A percentile compares a stretch with the other conserved stretches of the same genome.
Evolutionary conservation across 805 yeast species (phyloP).

Genomic region (Ogataea sp.): DNA sequence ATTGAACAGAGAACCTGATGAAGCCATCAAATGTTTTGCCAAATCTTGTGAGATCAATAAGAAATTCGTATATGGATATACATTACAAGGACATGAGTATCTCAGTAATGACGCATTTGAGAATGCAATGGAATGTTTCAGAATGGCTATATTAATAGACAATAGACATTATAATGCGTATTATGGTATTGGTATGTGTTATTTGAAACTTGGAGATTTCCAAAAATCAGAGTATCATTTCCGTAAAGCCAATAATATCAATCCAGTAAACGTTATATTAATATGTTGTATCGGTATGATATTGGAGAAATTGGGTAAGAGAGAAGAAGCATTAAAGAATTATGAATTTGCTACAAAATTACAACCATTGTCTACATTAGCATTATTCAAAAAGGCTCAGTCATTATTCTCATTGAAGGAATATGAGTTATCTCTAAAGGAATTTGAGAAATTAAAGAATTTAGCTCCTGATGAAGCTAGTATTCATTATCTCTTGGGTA

Average conservation of each 20-base stretch:
- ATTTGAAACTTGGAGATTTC: slow-evolving; percentile 76
- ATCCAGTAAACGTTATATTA: slow-evolving; percentile 83
- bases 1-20: slow-evolving; percentile 74
- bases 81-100: slow-evolving; percentile 90
- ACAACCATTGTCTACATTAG: slow-evolving; percentile 80
- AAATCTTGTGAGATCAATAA: slow-evolving; percentile 59
- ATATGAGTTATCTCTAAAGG: slow-evolving; percentile 63
- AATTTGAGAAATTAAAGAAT: slow-evolving; percentile 62
- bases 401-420: slow-evolving; percentile 62
- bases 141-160: slow-evolving; percentile 70
- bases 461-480: slow-evolving; percentile 93
- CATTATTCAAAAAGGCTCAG: slow-evolving; percentile 85
- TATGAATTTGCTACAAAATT: slow-evolving; percentile 76
- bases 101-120: slow-evolving; percentile 86
- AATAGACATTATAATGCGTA: slow-evolving; percentile 87
- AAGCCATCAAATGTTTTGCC: slow-evolving; percentile 80
- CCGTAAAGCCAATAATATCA: slow-evolving; percentile 77
- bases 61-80: slow-evolving; percentile 77
- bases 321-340: slow-evolving; percentile 67
- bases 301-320: slow-evolving; percentile 63
- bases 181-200: slow-evolving; percentile 94
- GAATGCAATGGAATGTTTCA: slow-evolving; percentile 75
- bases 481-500: slow-evolving; percentile 85
- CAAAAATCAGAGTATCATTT: slow-evolving; percentile 81
- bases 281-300: slow-evolving; percentile 94